These are phyloP conservation scores for Lentinula sp. DNA, from an alignment of 768 basidiomycete species.

Conservation along the genomic window DNA sequence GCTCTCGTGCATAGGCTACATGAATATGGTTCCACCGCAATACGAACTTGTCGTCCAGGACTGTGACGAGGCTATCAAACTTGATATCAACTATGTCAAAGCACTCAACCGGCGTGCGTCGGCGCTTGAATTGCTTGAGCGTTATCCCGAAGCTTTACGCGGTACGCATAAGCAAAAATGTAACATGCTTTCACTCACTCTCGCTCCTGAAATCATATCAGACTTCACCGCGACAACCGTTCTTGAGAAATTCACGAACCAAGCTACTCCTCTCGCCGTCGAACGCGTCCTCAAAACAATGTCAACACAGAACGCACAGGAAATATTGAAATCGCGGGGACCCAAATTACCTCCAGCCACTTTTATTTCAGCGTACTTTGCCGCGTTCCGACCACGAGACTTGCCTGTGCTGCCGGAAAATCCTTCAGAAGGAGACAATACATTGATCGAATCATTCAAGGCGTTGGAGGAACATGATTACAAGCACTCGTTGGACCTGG, in stretches of 20 bases:
- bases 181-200: neutral
- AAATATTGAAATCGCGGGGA: conserved; percentile 66
- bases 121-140: conserved; percentile 73
- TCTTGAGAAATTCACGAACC: conserved; percentile 87
- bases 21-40: conserved; percentile 85
- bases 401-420: conserved; percentile 67
- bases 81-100: conserved; percentile 84
- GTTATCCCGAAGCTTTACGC: conserved; percentile 71
- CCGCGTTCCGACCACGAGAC: conserved; percentile 84
- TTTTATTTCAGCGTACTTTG: conserved; percentile 93
- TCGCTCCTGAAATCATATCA: conserved; percentile 18
- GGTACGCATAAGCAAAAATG: conserved; percentile 37
- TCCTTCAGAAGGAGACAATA: conserved; percentile 77
- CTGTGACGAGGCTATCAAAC: conserved; percentile 81
- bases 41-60: conserved; percentile 79
- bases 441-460: conserved; percentile 71
- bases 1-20: conserved; percentile 53
- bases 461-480: conserved; percentile 87
- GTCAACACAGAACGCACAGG: conserved; percentile 62
- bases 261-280: conserved; percentile 68
- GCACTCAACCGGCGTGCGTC: conserved; percentile 85
- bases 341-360: conserved; percentile 82
- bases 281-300: conserved; percentile 91
- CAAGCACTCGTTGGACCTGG: conserved; percentile 67
- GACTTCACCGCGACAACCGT: conserved; percentile 98